Base-by-base conservation (phyloP, 371 early-diverging fungal species). In the Actinomucor elegans region DNA sequence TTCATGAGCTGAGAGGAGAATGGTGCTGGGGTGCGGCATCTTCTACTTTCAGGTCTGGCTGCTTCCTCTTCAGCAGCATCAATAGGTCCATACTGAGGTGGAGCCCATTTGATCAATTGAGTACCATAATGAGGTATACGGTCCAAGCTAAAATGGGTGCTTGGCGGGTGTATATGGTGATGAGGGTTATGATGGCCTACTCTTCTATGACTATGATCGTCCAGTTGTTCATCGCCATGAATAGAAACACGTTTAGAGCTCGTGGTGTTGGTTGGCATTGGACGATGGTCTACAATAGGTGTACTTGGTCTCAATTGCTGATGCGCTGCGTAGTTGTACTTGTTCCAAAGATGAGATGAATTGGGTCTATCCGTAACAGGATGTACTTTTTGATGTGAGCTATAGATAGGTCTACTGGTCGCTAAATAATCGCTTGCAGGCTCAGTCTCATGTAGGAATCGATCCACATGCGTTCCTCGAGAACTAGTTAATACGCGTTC, bases 331-430 rank as follows among this genome's bases (percentile, higher is more conserved):
- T 59, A 48, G 26, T 37, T 52, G 29, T 59, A 59, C 36, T 52
- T 51, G 23, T 52, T 59, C 52, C 46, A 37, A 12, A 35, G 2
- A 26, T 55, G 26, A 20, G 57, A 43, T 42, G 57, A 47, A n/a
- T 44, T 53, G 1, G 61, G 61, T 23, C 51, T 24, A 32, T 63
- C 58, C 10, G 58, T 34, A 1, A 58, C 47, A 4, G 64, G 64
- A 55, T 64, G 55, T 5, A 55, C 36, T 41, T 64, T 64, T 41
- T 64, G 51, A 31, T 58, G 64, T n/a, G 64, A 64, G 4, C 64
- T 64, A 36, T 64, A 64, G 7, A 64, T 64, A 7, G 64, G 64
- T 27, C 64, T 40, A 14, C 33, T 54, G 14, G 53, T 43, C 10
- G 55, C 21, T 6, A 57, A 18, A 57, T 58, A 63, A 2, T 49